Conservation (phyloP, 2,329 filamentous ascomycete genomes). For the Colletotrichum tanaceti region DNA sequence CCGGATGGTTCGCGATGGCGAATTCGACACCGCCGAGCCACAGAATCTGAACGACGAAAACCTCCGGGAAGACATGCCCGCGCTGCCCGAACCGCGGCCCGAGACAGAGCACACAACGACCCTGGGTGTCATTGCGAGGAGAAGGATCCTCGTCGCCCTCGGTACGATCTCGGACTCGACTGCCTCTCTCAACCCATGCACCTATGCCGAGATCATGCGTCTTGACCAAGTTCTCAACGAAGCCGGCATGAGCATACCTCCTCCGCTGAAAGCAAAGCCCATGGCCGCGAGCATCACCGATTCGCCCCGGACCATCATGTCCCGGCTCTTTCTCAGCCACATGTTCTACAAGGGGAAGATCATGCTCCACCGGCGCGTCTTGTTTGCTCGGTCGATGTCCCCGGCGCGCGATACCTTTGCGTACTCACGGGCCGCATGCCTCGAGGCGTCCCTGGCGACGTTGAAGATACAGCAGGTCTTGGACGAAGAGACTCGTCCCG, state of each 20-base stretch:
- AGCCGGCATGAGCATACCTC: constrained; percentile 43
- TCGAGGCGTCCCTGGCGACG: constrained; percentile 44
- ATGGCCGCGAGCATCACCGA: constrained; percentile 43
- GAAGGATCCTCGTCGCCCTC: constrained; percentile 40
- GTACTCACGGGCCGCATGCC: constrained; percentile 44
- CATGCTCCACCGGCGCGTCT: constrained; percentile 48
- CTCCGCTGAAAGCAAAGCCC: constrained; percentile 41
- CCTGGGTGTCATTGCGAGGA: constrained; percentile 43
- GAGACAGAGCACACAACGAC: constrained; percentile 47
- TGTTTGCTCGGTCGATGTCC: constrained; percentile 20
- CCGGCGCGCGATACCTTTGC: constrained; percentile 34
- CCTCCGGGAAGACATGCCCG: constrained; percentile 49
- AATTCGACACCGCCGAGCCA: constrained; percentile 56
- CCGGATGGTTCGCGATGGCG: constrained; percentile 53
- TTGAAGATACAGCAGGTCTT: constrained; percentile 44
- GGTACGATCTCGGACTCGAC: constrained; percentile 44
- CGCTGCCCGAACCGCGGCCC: constrained; percentile 52
- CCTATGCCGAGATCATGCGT: constrained; percentile 42
- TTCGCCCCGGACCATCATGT: constrained; percentile 44
- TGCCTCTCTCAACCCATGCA: constrained; percentile 35
- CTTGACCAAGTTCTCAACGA: constrained; percentile 44
- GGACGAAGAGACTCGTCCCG: constrained; percentile 43
- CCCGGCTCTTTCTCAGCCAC: constrained; percentile 46
- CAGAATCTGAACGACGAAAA: constrained; percentile 58
- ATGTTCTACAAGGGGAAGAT: constrained; percentile 47